Evolutionary conservation across 192 early-diverging fungal genomes (phyloP).

Genomic region (Coemansia sp.): DNA sequence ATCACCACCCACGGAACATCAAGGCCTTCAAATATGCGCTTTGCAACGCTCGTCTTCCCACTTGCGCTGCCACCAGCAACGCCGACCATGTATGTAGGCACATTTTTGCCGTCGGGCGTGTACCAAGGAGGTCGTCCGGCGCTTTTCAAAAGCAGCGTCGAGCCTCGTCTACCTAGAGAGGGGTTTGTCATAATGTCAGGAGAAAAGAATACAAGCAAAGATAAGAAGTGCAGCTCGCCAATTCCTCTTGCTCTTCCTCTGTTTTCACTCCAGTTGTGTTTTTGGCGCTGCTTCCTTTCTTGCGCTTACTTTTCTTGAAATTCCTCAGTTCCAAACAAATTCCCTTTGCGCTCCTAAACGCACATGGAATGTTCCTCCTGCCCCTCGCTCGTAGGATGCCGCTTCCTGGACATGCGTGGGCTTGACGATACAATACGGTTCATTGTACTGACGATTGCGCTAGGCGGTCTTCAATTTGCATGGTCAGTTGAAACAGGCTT

Average conservation of each 20-base stretch:
- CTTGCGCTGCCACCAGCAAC: conserved; percentile 82
- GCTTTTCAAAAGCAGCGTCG: conserved; percentile 52
- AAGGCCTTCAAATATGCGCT: conserved; percentile 69
- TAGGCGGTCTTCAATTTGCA: conserved; percentile 53
- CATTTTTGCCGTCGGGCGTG: conserved; percentile 60
- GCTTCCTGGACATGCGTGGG: background rate
- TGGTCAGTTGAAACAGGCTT: conserved; percentile 56
- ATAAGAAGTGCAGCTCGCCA: no score
- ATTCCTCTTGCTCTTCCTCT: no score
- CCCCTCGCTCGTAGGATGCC: background rate
- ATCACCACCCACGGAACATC: conserved; percentile 85
- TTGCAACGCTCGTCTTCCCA: conserved; percentile 79
- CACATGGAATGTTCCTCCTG: conserved; percentile 1
- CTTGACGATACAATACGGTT: conserved; percentile 25
- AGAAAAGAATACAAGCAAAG: no score
- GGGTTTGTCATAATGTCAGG: no score
- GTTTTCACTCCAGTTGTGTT: no score
- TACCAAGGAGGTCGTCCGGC: conserved; percentile 52
- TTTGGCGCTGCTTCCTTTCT: background rate
- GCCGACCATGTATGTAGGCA: conserved; percentile 67
- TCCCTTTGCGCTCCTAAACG: background rate
- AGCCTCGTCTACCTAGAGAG: conserved; percentile 7
- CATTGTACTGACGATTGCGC: conserved; percentile 43
- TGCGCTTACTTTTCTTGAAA: background rate
- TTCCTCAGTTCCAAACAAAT: background rate